A percentile compares a stretch with the other conserved stretches of the same genome.
These are phyloP conservation scores for Leucosporidium scottii DNA, from an alignment of 768 basidiomycete genomes.

Conservation along the genomic window DNA sequence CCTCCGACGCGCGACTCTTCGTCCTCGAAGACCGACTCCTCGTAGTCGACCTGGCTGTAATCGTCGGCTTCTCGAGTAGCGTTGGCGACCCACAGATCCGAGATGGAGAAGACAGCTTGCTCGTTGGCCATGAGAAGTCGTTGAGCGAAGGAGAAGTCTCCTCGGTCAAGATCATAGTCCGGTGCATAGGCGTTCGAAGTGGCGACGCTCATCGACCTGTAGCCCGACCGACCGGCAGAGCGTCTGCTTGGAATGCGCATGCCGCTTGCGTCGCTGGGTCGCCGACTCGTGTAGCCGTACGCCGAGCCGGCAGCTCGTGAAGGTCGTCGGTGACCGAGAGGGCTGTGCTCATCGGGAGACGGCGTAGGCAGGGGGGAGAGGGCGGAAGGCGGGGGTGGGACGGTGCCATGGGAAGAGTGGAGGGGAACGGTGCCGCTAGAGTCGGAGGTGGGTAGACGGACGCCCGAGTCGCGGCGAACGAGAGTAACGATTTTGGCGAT, in stretches of 20 bases:
- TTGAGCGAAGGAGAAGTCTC: constrained; percentile 57
- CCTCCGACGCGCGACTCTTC: constrained; percentile 6
- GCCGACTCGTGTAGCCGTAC: constrained; percentile 28
- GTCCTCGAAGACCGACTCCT: constrained; percentile 30
- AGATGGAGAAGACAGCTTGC: constrained; percentile 86
- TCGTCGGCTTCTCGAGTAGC: constrained; percentile 55
- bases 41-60: constrained; percentile 27
- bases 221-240: constrained; percentile 2
- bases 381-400: background rate
- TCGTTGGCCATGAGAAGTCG: constrained; percentile 67
- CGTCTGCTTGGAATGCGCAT: constrained; percentile 22
- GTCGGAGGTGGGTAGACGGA: too few relatives aligned
- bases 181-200: constrained; percentile 33
- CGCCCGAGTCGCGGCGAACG: too few relatives aligned
- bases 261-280: constrained; percentile 3
- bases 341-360: constrained; percentile 12
- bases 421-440: background rate
- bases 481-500: background rate
- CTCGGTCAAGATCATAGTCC: constrained; percentile 31
- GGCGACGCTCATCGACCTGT: constrained; percentile 24
- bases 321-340: background rate
- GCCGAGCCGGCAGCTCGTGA: constrained; percentile 26
- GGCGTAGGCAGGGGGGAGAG: constrained; percentile 14
- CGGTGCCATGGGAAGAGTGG: background rate
- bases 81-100: constrained; percentile 94